Base-by-base conservation (phyloP, 2,329 filamentous ascomycete species). In the Ceratocystis huliohia region DNA sequence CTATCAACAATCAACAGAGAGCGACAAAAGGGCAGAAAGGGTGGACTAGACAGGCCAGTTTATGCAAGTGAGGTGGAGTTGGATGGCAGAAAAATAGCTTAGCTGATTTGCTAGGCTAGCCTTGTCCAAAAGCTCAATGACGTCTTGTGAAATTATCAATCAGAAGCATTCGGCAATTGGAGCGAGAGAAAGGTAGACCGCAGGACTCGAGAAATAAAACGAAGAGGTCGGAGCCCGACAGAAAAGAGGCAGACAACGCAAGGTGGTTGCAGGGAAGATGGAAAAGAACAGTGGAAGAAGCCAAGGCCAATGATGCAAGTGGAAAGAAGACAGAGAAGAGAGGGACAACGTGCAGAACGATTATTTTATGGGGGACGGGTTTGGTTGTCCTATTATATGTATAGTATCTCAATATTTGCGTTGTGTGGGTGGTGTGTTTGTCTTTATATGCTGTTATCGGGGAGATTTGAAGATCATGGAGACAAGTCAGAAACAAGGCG, bases 221-320 rank as follows among this genome's bases (percentile, higher is more conserved):
- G 61, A 69, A 70, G 64, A 68, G 69, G 57, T 75, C 22, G 10
- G 30, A 57, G 15, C 15, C 13, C 22, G n/a, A 5, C 6, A 33
- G 53, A 15, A 33, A 33, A 30, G 53, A 30, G 22, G 13, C 22
- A 15, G 53, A 30, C n/a, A 8, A 53, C n/a, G 17, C 7, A 53
- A 25, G 22, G 48, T 25, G 48, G 48, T n/a, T 8, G 13, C n/a
- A 20, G 3, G n/a, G 22, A 25, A 8, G 75, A 67, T 72, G 71
- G 63, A 73, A 41, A 41, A 41, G 13, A 41, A 41, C 37, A 41
- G 37, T 13, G 37, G 37, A 13, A 41, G 37, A 41, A 41, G 37
- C 37, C 10, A 41, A 41, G 3, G 37, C 37, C 37, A 41, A 41
- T 15, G 37, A 41, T 41, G 37, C 37, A 41, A 41, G 37, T 1